Conservation (phyloP, 2,329 filamentous ascomycete genomes). For the Penicillium aurantiogriseum region DNA sequence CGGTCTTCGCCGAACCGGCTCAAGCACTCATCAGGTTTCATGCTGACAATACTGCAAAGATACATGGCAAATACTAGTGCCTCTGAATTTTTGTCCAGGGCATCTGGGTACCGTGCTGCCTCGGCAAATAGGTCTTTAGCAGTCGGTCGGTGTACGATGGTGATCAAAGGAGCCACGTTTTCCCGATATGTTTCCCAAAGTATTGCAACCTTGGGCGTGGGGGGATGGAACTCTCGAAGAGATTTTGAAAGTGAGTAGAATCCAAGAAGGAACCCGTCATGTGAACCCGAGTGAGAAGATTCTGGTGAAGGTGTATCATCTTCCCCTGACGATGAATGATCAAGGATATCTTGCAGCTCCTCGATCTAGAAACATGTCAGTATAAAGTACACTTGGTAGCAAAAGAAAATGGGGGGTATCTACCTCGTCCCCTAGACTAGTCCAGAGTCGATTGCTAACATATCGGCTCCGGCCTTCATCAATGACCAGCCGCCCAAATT, state of each 20-base stretch:
- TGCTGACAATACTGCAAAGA: slow-evolving; percentile 52
- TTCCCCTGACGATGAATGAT: slow-evolving; percentile 57
- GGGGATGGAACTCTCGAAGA: slow-evolving; percentile 57
- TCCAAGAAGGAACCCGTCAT: slow-evolving; percentile 62
- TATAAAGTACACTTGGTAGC: background rate
- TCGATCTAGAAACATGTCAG: slow-evolving; percentile 48
- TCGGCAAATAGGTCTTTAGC: slow-evolving; percentile 52
- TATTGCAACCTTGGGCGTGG: slow-evolving; percentile 48
- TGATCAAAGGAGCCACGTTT: slow-evolving; percentile 61
- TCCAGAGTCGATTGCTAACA: slow-evolving; percentile 63
- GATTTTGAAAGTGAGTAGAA: slow-evolving; percentile 58
- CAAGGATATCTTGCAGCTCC: slow-evolving; percentile 61
- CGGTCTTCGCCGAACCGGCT: slow-evolving; percentile 54
- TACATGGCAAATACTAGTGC: slow-evolving; percentile 63
- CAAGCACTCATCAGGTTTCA: slow-evolving; percentile 43
- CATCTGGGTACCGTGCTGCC: slow-evolving; percentile 50
- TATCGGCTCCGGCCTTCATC: slow-evolving; percentile 61
- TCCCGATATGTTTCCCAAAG: slow-evolving; percentile 61
- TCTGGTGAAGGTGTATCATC: slow-evolving; percentile 52
- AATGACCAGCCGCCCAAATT: slow-evolving; percentile 59
- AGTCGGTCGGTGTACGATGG: slow-evolving; percentile 58
- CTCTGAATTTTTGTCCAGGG: slow-evolving; percentile 54
- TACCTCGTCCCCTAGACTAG: slow-evolving; percentile 60
- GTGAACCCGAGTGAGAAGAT: slow-evolving; percentile 42
- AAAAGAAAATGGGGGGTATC: background rate